Evolutionary conservation across 2,329 filamentous ascomycete genomes (phyloP).

Genomic region (Pseudogymnoascus sp.): DNA sequence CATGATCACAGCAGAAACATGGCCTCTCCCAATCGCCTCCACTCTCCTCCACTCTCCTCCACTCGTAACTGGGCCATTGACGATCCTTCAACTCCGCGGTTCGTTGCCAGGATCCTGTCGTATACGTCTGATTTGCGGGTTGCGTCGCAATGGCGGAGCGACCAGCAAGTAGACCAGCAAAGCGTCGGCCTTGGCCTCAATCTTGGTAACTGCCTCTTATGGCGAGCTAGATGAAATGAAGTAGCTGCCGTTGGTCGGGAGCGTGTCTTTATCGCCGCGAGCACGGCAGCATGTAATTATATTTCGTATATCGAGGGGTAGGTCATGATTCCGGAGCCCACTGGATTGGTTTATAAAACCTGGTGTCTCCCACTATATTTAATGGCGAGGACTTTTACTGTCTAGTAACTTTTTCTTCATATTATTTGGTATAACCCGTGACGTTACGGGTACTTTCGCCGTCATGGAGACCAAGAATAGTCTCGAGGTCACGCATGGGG

Average conservation of each 20-base stretch:
- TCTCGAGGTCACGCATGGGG: constrained; percentile 15
- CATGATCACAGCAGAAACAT: background rate
- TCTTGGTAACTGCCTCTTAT: constrained; percentile 8
- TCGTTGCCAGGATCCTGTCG: background rate
- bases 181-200: background rate
- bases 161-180: background rate
- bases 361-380: background rate
- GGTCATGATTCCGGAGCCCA: background rate
- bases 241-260: background rate
- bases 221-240: constrained; percentile 1
- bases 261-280: background rate
- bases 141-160: background rate
- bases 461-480: constrained; percentile 16
- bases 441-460: background rate
- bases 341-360: background rate
- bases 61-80: background rate
- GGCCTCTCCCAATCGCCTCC: too few species aligned
- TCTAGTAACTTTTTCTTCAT: background rate
- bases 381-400: background rate
- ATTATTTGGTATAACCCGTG: background rate
- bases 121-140: background rate
- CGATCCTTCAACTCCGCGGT: background rate
- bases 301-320: constrained; percentile 1
- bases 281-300: background rate
- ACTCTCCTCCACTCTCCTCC: too few species aligned